phyloP scores from a whole-genome alignment of 306 rosid genomes.

The Medicago ruthenica region DNA sequence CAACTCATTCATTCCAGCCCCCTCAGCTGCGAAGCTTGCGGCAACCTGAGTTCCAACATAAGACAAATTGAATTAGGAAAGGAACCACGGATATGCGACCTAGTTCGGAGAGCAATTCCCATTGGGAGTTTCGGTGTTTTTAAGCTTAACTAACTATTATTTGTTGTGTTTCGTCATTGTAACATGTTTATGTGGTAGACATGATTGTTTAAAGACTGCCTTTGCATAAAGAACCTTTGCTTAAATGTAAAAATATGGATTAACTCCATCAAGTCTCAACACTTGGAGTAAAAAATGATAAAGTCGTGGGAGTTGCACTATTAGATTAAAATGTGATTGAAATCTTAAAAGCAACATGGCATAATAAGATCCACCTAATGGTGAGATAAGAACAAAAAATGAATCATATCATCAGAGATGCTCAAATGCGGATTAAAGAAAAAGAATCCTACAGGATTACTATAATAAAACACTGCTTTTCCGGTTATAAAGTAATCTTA shows the following conservation, averaged over 20 bases:
- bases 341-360: not conserved
- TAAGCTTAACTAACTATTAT: not conserved
- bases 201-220: not conserved
- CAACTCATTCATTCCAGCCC: conserved; percentile 82
- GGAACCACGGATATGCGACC: not conserved
- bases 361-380: not conserved
- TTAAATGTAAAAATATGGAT: not conserved
- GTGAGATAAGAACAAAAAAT: not conserved
- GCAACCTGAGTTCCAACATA: conserved; percentile 62
- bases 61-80: not conserved
- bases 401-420: not conserved
- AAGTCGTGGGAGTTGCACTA: not conserved
- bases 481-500: conserved; percentile 12
- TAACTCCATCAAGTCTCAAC: not conserved
- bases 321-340: not conserved
- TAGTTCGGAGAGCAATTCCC: too few species aligned
- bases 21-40: conserved; percentile 84
- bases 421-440: not conserved
- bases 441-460: not conserved
- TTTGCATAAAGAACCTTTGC: not conserved
- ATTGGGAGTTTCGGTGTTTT: not conserved
- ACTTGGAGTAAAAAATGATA: not conserved
- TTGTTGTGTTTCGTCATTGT: not conserved
- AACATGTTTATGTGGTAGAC: not conserved
- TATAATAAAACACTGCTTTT: too few species aligned